Base-by-base conservation (phyloP, 495 filamentous ascomycete species). In the Tuber magnatum region DNA sequence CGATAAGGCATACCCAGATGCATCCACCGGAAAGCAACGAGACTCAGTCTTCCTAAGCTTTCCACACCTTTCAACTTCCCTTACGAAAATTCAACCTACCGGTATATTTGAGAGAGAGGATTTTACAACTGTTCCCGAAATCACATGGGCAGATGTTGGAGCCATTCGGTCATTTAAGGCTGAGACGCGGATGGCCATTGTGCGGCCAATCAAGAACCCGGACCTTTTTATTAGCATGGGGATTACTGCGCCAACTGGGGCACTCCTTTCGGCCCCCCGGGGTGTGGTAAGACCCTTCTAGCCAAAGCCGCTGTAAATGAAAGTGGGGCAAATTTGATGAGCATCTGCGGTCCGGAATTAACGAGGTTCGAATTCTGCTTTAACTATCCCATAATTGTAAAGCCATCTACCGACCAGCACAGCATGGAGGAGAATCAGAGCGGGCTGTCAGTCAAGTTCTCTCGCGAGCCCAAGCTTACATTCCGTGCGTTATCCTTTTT, bases 241-340 rank as follows among this genome's bases (percentile, higher is more conserved):
- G 81, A 93, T 97, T 81, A 90, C 90, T 40, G 90, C 92, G 0
- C 93, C 94, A 0, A 92, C 92, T 0, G 94, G 94, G 42, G 92
- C 97, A 22, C 88, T 98, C 41, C 41, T 42, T 10, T 42, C 9
- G 41, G 41, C 41, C 41, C 41, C 14, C 41, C 41, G 9, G 94
- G 94, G 44, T 98, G 94, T 84, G 94, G 94, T 78, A 98, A 98
- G 83, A 98, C 94, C 0, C 88, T 98, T 9, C 89, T 98, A 18
- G 94, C 94, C 71, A 97, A 97, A 84, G 94, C 94, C 40, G 93
- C 96, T 10, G 94, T 94, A 75, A 95, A 95, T 84, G 94, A 97
- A 84, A 93, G 91, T 41, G 90, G 92, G 80, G 94, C 94, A 41
- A 97, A 97, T 83, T 97, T 98, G 87, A 98, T 97, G 84, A 93